A percentile compares a stretch with the other conserved stretches of the same genome.
phyloP scores from a whole-genome alignment of 2,329 filamentous ascomycete species.

The Trichoderma atrobrunneum region DNA sequence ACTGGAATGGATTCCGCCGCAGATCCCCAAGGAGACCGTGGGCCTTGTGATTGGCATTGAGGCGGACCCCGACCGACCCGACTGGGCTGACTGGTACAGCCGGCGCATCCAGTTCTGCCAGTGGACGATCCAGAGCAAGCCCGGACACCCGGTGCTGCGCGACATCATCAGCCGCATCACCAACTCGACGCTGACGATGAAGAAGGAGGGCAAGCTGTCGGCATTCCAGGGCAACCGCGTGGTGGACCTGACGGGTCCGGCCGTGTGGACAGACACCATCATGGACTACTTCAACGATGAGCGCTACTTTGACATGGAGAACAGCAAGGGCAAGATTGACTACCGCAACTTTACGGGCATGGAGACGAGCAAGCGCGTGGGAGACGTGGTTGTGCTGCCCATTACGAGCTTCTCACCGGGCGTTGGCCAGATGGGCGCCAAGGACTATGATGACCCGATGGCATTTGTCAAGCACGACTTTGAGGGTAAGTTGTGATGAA shows the following conservation, averaged over 20 bases:
- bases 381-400: conserved; percentile 88
- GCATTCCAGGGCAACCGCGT: conserved; percentile 66
- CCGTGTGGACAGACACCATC: conserved; percentile 87
- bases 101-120: conserved; percentile 97
- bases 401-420: conserved; percentile 98
- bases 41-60: conserved; percentile 93
- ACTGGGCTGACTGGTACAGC: conserved; percentile 96
- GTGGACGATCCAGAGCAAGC: conserved; percentile 96
- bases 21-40: conserved; percentile 72
- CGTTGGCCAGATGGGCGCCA: conserved; percentile 87
- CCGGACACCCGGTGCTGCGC: conserved; percentile 86
- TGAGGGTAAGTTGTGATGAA: conserved; percentile 61
- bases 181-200: conserved; percentile 71
- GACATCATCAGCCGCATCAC: conserved; percentile 87
- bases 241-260: conserved; percentile 92
- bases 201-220: conserved; percentile 63
- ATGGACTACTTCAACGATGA: conserved; percentile 93
- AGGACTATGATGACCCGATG: conserved; percentile 86
- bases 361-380: conserved; percentile 76
- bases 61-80: conserved; percentile 86
- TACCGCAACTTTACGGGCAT: conserved; percentile 90
- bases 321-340: conserved; percentile 70
- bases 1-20: conserved; percentile 78
- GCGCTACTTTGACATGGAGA: conserved; percentile 78
- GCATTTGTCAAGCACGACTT: conserved; percentile 97